Conservation (phyloP, 2,329 filamentous ascomycete species). For the Fusarium musae region DNA sequence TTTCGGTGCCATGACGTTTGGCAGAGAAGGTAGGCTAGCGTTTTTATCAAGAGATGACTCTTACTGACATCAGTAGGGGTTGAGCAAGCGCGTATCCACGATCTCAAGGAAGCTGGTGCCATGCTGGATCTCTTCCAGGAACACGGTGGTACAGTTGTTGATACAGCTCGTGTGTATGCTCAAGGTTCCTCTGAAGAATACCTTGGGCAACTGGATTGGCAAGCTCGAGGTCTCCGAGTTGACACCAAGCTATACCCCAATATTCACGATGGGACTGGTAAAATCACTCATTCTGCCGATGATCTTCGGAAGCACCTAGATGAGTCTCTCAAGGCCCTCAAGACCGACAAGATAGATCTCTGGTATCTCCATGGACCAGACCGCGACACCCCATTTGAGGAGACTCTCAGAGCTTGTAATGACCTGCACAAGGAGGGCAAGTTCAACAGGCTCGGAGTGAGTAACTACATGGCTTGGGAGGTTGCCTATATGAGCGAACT, state of each 20-base stretch:
- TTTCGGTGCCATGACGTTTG: constrained; percentile 9
- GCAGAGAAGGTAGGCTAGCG: not conserved
- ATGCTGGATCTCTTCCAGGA: constrained; percentile 2
- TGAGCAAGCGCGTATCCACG: constrained; percentile 2
- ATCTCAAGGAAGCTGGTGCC: not conserved
- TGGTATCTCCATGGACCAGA: constrained; percentile 62
- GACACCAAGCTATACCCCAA: constrained; percentile 4
- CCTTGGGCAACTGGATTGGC: not conserved
- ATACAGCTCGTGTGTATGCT: constrained; percentile 1
- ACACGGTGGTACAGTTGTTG: not conserved
- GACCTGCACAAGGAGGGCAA: constrained; percentile 77
- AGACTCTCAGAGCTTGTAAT: constrained; percentile 75
- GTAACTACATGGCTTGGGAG: constrained; percentile 81
- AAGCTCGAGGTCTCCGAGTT: not conserved
- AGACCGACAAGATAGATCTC: constrained; percentile 33
- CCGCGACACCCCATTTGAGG: constrained; percentile 70
- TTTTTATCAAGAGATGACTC: fast-evolving
- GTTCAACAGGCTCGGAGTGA: constrained; percentile 77
- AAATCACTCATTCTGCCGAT: not conserved
- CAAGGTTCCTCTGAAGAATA: constrained; percentile 4
- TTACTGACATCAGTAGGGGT: not conserved
- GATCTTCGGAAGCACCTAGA: constrained; percentile 1
- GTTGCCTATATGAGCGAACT: constrained; percentile 79
- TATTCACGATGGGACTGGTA: not conserved
- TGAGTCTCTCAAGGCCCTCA: constrained; percentile 17